phyloP scores from a whole-genome alignment of 108 stramenopile genomes.

The Discostella stelligeroides region DNA sequence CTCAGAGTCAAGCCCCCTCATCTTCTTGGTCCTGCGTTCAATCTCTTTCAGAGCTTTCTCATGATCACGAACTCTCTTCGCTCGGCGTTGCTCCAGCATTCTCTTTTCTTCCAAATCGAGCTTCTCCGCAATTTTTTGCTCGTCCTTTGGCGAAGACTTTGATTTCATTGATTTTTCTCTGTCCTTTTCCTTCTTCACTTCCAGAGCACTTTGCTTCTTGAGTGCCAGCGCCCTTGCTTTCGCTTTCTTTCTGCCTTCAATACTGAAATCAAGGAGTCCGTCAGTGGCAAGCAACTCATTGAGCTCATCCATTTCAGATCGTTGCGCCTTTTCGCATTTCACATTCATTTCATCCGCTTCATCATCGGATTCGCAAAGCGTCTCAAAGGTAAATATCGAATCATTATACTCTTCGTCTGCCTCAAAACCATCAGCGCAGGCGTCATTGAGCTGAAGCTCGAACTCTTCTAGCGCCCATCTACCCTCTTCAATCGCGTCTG shows the following conservation, averaged over 20 bases:
- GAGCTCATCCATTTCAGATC: conserved; percentile 71
- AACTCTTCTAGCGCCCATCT: conserved; percentile 74
- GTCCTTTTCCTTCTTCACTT: conserved; percentile 66
- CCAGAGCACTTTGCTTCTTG: conserved; percentile 66
- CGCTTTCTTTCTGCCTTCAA: conserved; percentile 74
- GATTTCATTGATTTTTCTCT: conserved; percentile 49
- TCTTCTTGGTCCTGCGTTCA: conserved; percentile 57
- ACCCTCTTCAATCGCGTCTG: conserved; percentile 78
- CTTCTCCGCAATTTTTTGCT: conserved; percentile 45
- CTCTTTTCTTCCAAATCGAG: conserved; percentile 63
- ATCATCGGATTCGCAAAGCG: conserved; percentile 79
- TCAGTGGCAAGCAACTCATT: conserved; percentile 79
- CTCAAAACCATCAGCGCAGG: conserved; percentile 55
- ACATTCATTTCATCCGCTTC: conserved; percentile 67
- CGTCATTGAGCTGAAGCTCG: conserved; percentile 61
- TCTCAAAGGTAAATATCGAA: conserved; percentile 62
- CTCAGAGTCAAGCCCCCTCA: conserved; percentile 31
- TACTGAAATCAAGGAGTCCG: conserved; percentile 72
- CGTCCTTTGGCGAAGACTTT: conserved; percentile 26
- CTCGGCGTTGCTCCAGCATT: conserved; percentile 65
- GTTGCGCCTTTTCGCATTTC: conserved; percentile 20
- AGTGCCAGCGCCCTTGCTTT: conserved; percentile 65
- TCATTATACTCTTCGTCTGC: conserved; percentile 65
- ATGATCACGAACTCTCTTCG: conserved; percentile 72
- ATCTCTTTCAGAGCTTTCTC: conserved; percentile 66